These are phyloP conservation scores for Nothopassalora personata DNA, from an alignment of 2,329 filamentous ascomycete genomes.

Conservation along the genomic window DNA sequence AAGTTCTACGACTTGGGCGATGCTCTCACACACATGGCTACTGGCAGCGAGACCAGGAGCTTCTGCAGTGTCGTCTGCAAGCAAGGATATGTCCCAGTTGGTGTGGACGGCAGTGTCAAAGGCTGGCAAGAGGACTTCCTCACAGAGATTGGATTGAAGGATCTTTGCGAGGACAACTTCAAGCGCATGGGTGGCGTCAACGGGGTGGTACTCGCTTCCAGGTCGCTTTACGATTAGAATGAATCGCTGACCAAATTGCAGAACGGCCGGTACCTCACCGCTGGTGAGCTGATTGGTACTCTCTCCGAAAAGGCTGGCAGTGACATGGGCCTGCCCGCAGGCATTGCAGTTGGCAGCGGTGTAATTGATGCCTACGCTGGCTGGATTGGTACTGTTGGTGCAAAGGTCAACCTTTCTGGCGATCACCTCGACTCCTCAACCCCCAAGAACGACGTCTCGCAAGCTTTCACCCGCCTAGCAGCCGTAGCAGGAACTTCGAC, in stretches of 20 bases:
- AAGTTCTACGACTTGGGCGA: conserved; percentile 96
- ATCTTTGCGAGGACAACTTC: conserved; percentile 80
- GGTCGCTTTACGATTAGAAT: conserved; percentile 2
- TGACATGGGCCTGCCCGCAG: conserved; percentile 77
- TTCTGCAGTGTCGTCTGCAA: conserved; percentile 97
- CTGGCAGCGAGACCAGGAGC: conserved; percentile 83
- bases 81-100: conserved; percentile 94
- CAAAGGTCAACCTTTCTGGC: conserved; percentile 68
- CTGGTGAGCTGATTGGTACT: conserved; percentile 82
- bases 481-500: conserved; percentile 96
- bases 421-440: conserved; percentile 59
- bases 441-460: conserved; percentile 77
- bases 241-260: conserved; percentile 42
- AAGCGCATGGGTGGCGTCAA: conserved; percentile 91
- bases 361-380: conserved; percentile 98
- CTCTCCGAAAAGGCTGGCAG: conserved; percentile 76
- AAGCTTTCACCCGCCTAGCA: conserved; percentile 87
- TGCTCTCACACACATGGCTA: conserved; percentile 89
- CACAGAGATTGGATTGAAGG: conserved; percentile 75
- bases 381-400: conserved; percentile 98
- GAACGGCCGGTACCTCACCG: conserved; percentile 88
- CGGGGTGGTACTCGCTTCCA: conserved; percentile 65
- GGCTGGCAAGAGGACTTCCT: conserved; percentile 98
- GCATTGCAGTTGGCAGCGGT: conserved; percentile 88
- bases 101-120: conserved; percentile 93